These are phyloP conservation scores for Irpex sp. DNA, from an alignment of 1,284 basidiomycete genomes.

Conservation along the genomic window DNA sequence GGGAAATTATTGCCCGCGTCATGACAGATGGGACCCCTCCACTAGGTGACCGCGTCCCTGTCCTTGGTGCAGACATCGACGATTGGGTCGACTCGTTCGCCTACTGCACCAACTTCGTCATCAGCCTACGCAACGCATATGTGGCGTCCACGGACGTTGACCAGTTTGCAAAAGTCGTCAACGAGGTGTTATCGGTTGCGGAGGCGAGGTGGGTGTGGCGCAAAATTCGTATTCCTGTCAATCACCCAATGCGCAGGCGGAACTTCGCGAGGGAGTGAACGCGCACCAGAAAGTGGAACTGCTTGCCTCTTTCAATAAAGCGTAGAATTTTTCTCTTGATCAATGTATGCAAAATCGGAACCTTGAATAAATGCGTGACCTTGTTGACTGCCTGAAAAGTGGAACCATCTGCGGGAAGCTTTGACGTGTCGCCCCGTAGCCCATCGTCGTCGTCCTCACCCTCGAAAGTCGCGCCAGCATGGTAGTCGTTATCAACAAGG, in stretches of 20 bases:
- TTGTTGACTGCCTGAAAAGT: neutral
- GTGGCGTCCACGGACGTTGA: neutral
- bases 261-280: neutral
- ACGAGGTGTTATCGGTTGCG: neutral
- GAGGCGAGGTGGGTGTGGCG: neutral
- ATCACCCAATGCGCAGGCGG: neutral
- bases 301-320: too few relatives aligned
- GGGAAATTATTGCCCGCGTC: too few relatives aligned
- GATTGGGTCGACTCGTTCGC: neutral
- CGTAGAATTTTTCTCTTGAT: too few relatives aligned
- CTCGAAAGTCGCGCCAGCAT: too few relatives aligned
- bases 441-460: too few relatives aligned
- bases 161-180: neutral
- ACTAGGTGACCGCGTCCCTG: neutral
- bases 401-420: too few relatives aligned
- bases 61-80: neutral
- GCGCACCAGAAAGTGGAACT: neutral
- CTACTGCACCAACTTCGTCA: neutral
- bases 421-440: too few relatives aligned
- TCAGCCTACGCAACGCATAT: neutral
- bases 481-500: too few relatives aligned
- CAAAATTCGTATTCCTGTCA: neutral
- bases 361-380: neutral
- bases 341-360: too few relatives aligned
- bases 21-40: too few relatives aligned